Evolutionary conservation across 2,329 filamentous ascomycete species (phyloP).

Genomic region (Pezicula rhizophila): DNA sequence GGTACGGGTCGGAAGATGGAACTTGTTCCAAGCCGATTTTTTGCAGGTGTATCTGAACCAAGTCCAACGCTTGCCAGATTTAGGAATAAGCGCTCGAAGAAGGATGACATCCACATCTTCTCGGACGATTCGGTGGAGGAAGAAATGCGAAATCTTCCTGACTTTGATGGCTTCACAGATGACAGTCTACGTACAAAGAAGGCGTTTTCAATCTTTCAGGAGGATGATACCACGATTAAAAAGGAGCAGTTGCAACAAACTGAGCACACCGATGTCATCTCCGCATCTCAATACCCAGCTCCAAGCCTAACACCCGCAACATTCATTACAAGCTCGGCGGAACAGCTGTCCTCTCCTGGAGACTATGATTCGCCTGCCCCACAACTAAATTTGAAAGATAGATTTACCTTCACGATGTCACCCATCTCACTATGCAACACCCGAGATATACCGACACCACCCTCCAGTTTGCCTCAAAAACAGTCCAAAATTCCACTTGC

Average conservation of each 20-base stretch:
- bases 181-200: conserved; percentile 3
- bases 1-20: conserved; percentile 24
- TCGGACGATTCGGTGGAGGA: conserved; percentile 47
- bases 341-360: conserved; percentile 19
- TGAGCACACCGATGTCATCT: neutral
- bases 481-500: conserved; percentile 24
- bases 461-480: conserved; percentile 11
- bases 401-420: conserved; percentile 15
- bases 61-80: conserved; percentile 33
- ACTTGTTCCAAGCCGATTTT: conserved; percentile 41
- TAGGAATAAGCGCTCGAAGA: conserved; percentile 34
- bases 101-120: conserved; percentile 40
- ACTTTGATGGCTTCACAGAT: conserved; percentile 21
- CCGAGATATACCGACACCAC: conserved; percentile 13
- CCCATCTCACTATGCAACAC: conserved; percentile 9
- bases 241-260: neutral
- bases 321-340: conserved; percentile 16
- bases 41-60: conserved; percentile 28
- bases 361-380: neutral
- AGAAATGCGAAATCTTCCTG: conserved; percentile 38
- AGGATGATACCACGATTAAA: neutral
- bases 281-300: conserved; percentile 14
- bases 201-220: neutral
- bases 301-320: conserved; percentile 16
- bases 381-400: conserved; percentile 12